These are phyloP conservation scores for Yarrowia alimentaria DNA, from an alignment of 805 yeast genomes.

Conservation along the genomic window DNA sequence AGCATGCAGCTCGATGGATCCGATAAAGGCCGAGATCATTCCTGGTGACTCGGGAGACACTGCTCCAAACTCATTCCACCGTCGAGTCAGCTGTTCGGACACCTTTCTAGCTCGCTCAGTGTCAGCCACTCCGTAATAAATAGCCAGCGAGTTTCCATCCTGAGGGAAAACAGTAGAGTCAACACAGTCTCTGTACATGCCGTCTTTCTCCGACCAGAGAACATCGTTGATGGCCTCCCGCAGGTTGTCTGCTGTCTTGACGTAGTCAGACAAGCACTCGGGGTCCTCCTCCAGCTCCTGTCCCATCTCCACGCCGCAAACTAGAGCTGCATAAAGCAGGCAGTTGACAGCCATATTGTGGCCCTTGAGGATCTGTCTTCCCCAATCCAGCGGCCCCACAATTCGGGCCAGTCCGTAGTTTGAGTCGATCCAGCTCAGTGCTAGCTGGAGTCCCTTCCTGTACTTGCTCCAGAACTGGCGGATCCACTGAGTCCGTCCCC, in stretches of 20 bases:
- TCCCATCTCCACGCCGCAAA: constrained; percentile 7
- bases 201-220: background rate
- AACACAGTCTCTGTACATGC: background rate
- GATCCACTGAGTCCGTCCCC: background rate
- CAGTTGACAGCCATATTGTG: background rate
- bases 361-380: background rate
- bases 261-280: background rate
- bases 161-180: background rate
- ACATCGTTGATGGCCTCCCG: background rate
- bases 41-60: constrained; percentile 5
- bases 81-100: background rate
- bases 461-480: background rate
- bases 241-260: background rate
- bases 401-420: background rate
- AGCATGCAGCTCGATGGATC: background rate
- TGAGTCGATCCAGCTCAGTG: constrained; percentile 2
- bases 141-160: constrained; percentile 12
- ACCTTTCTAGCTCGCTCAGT: background rate
- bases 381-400: constrained; percentile 3
- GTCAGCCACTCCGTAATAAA: constrained; percentile 1
- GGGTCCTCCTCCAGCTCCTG: background rate
- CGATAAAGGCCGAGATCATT: constrained; percentile 8
- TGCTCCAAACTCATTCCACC: constrained; percentile 16
- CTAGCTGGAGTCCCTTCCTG: background rate
- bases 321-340: constrained; percentile 3